Evolutionary conservation across 768 basidiomycete genomes (phyloP), one percentile per base, ranked within the genome.

Genomic region (Podaxis pistillaris): DNA sequence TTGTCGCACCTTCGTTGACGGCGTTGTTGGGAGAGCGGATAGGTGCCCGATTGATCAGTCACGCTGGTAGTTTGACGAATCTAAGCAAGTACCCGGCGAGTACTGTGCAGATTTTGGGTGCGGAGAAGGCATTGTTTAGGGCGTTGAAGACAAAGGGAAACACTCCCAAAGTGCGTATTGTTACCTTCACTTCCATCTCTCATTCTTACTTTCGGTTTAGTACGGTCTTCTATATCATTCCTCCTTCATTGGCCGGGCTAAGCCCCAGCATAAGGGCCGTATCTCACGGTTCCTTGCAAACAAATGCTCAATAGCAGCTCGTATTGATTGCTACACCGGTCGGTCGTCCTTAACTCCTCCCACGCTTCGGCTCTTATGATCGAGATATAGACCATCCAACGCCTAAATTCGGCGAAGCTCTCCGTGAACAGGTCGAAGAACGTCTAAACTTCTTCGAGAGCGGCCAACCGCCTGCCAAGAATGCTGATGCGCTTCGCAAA

Each of bases 251-350:
- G 95, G 94, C 11, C 91, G 95, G 49, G 96, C 96, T 4, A 93
- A 89, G 17, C 83, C 94, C 47, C 96, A 95, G 76, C 87, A 92
- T 82, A 98, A 98, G 81, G 96, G 96, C 9, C 90, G 96, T 60
- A 98, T 98, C 72, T 97, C 96, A 3, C 89, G 96, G n/a, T 98
- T 98, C 85, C 82, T 98, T 7, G 96, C 96, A 41, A 98, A 98
- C 84, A 98, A 98, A 77, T 95, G 94, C 72, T 96, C 95, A 60
- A 98, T 98, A 68, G 96, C 96, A 1, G 92, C 94, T 15, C 84
- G 96, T 59, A 98, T 98, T 76, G 96, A 98, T 73, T 98, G 95
- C 75, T 98, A 91, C 72, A 81, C 89, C 1, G 93, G 93, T 91
- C 68, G 59, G 84, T 69, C 13, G 12, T 36, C 3, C 38, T 22